A percentile compares a stretch with the other conserved stretches of the same genome.
Evolutionary conservation across 2,329 filamentous ascomycete genomes (phyloP).

Genomic region (Bipolaris zeicola): DNA sequence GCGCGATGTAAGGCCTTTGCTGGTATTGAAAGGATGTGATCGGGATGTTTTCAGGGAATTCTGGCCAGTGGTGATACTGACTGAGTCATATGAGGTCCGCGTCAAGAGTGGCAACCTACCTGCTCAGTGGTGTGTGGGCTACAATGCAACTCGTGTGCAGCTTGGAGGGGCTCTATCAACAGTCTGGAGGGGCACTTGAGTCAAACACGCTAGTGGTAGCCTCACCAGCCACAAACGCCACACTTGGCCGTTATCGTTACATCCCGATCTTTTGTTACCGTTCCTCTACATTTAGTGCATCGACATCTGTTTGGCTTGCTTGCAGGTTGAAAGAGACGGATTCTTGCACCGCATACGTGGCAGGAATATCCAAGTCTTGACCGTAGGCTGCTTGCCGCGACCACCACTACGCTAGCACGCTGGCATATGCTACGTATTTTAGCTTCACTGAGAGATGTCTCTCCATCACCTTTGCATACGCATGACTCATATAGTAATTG

Average conservation of each 20-base stretch:
- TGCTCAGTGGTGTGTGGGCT: not conserved
- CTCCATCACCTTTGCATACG: not conserved
- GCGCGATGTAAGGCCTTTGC: constrained; percentile 3
- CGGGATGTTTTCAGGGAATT: not conserved
- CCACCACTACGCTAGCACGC: not conserved
- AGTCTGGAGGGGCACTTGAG: constrained; percentile 30
- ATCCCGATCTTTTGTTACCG: not conserved
- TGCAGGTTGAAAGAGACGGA: not conserved
- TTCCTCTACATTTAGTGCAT: not conserved
- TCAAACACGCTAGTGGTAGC: constrained; percentile 25
- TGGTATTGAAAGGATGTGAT: not conserved
- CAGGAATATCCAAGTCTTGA: not conserved
- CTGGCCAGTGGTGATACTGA: not conserved
- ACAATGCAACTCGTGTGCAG: constrained; percentile 20
- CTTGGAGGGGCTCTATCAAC: constrained; percentile 18
- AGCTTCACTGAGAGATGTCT: not conserved
- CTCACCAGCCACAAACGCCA: constrained; percentile 22
- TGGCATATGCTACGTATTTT: not conserved
- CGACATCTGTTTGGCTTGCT: not conserved
- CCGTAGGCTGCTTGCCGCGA: not conserved
- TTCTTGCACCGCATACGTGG: too few species aligned
- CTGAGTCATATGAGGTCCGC: not conserved
- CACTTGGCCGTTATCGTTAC: not conserved
- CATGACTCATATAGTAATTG: too few species aligned
- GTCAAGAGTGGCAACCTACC: not conserved